phyloP scores from a whole-genome alignment of 371 early-diverging fungal genomes.

The Gilbertella persicaria region DNA sequence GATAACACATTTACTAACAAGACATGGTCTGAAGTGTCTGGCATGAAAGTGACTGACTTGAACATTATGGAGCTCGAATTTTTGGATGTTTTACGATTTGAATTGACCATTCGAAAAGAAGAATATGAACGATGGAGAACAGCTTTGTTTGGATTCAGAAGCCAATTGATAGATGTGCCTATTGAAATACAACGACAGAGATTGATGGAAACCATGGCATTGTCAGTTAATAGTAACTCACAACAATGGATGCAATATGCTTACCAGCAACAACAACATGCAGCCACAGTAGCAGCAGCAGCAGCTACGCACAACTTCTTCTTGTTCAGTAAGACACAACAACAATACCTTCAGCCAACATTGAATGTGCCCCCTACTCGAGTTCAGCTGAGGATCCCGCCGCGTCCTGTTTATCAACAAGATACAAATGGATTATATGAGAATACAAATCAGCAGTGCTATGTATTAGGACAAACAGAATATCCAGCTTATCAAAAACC shows the following conservation, averaged over 20 bases:
- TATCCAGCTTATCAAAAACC: no score
- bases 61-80: conserved; percentile 77
- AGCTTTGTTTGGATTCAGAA: conserved; percentile 36
- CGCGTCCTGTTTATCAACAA: conserved; percentile 15
- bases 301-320: conserved; percentile 15
- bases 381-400: conserved; percentile 23
- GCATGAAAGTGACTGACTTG: conserved; percentile 64
- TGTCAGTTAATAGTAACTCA: conserved; percentile 3
- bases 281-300: conserved; percentile 6
- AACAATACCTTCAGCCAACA: conserved; percentile 12
- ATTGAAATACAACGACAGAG: conserved; percentile 25
- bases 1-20: conserved; percentile 75
- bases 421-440: no score
- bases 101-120: conserved; percentile 60
- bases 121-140: conserved; percentile 53
- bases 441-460: conserved; percentile 5
- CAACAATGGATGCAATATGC: conserved; percentile 12
- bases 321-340: conserved; percentile 18
- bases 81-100: conserved; percentile 59
- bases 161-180: conserved; percentile 33
- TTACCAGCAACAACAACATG: conserved; percentile 10
- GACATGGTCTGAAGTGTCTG: conserved; percentile 71
- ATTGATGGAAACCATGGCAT: conserved; percentile 22
- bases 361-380: conserved; percentile 16
- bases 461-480: conserved; percentile 7